Evolutionary conservation across 345 rosid genomes (phyloP).

Genomic region (Aquilaria malaccensis): DNA sequence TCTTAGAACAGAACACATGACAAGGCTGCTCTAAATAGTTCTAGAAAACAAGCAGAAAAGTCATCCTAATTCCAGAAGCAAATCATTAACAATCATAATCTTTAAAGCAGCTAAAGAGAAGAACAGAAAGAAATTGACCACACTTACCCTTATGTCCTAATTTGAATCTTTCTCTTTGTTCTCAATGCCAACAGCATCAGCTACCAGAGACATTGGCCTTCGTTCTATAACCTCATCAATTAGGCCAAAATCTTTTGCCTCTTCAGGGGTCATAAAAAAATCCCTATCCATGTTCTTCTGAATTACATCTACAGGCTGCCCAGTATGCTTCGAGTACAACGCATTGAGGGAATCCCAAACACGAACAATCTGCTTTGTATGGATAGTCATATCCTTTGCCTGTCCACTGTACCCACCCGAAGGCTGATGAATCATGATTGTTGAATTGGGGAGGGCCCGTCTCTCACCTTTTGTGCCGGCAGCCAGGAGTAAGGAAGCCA

Average conservation of each 20-base stretch:
- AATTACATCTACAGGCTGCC: conserved; percentile 63
- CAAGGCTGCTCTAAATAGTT: conserved; percentile 3
- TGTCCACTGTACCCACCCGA: conserved; percentile 98
- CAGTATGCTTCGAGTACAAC: conserved; percentile 70
- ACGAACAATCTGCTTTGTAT: conserved; percentile 89
- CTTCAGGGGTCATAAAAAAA: conserved; percentile 90
- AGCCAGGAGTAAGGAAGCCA: conserved; percentile 96
- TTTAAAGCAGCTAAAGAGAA: conserved; percentile 5
- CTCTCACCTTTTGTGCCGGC: conserved; percentile 93
- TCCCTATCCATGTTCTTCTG: conserved; percentile 96
- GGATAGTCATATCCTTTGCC: conserved; percentile 90
- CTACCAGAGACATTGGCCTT: conserved; percentile 72
- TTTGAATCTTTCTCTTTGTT: conserved; percentile 52
- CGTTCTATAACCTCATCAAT: conserved; percentile 93
- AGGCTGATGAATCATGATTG: conserved; percentile 97
- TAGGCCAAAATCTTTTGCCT: conserved; percentile 89
- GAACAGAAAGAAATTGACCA: conserved; percentile 3
- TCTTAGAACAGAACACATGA: background rate
- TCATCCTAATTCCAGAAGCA: conserved; percentile 10
- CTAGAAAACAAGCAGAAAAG: background rate
- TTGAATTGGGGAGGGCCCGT: conserved; percentile 84
- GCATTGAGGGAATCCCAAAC: conserved; percentile 84
- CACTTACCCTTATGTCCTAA: conserved; percentile 24
- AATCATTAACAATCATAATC: conserved; percentile 1
- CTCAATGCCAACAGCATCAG: conserved; percentile 70